These are phyloP conservation scores for Chlorella ohadii DNA, from an alignment of 139 green algal genomes.

Conservation along the genomic window DNA sequence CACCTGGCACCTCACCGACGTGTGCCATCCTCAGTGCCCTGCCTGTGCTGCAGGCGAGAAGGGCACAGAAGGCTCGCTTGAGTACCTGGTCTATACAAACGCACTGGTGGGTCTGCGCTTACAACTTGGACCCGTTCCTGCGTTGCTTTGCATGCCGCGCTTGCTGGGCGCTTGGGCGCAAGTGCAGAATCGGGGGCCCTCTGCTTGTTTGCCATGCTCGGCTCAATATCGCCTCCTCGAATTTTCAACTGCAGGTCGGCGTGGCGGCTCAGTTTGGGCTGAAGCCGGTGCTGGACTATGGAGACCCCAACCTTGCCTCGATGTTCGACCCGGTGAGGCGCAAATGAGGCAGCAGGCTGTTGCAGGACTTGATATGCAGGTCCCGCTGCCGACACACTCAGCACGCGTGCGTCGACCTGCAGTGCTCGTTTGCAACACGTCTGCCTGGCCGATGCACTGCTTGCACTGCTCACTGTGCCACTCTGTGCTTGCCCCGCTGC, in stretches of 20 bases:
- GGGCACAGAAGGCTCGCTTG: slow-evolving; percentile 67
- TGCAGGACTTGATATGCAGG: too few species aligned
- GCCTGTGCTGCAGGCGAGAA: slow-evolving; percentile 32
- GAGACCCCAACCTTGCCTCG: slow-evolving; percentile 37
- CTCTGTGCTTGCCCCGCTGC: neutral
- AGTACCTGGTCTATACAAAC: slow-evolving; percentile 87
- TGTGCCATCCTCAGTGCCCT: neutral
- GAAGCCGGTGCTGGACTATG: slow-evolving; percentile 63
- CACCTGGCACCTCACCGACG: too few species aligned
- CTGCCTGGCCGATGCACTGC: too few species aligned
- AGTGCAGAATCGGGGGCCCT: too few species aligned
- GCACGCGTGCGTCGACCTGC: too few species aligned
- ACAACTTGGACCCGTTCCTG: neutral
- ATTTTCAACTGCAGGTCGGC: neutral
- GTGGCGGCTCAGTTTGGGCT: slow-evolving; percentile 67
- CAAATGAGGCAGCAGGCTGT: too few species aligned
- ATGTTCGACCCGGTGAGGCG: slow-evolving; percentile 57
- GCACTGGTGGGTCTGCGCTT: slow-evolving; percentile 59
- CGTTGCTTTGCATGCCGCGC: too few species aligned
- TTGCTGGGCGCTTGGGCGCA: too few species aligned
- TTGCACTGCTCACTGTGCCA: too few species aligned
- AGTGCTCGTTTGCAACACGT: too few species aligned
- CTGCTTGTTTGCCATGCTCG: neutral
- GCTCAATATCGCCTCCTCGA: too few species aligned
- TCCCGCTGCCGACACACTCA: too few species aligned